Evolutionary conservation across 176 grass and related monocot species (phyloP), one percentile per base, ranked within the genome.

Genomic region (Raddia guianensis): DNA sequence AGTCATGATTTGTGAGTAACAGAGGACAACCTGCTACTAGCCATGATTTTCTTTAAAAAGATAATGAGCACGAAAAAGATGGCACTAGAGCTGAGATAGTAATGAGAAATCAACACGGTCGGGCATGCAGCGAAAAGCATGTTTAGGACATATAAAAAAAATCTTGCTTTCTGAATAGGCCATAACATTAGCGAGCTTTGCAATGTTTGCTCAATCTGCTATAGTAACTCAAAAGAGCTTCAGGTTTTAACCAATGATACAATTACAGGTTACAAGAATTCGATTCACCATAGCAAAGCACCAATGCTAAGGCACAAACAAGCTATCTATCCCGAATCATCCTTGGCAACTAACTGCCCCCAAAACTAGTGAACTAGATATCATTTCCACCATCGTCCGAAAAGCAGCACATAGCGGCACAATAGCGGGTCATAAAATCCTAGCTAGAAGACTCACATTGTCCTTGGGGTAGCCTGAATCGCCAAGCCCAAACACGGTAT

Each of bases 381-480:
- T 3, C 14, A 70, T 15, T 63, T 77, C n/a, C 10, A 40, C 48
- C 5, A 74, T 21, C 47, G 57, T 42, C 27, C 12, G 34, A 57
- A 66, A 18, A 9, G 32, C 8, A 69, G 2, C 27, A 78, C 20
- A 55, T 20, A 16, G 59, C 8, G 9, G 27, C 27, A 27, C 10
- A 78, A 35, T 68, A 60, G n/a, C 6, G 80, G 62, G 53, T 14
- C 79, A 46, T 54, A 69, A 21, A 40, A 42, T 70, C 8, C 18
- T 18, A 49, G 16, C 13, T 9, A 51, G 70, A 63, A 52, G 9
- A 13, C 83, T 91, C 68, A 94, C 95, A 79, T 94, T 98, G 83
- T 98, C 94, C 84, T 98, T 98, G 70, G 91, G 92, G 84, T 94
- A 98, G 5, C 95, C 92, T 21, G 95, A 98, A 85, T 98, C 95